These are phyloP conservation scores for Termitomyces sp. DNA, from an alignment of 768 basidiomycete species.

Conservation along the genomic window DNA sequence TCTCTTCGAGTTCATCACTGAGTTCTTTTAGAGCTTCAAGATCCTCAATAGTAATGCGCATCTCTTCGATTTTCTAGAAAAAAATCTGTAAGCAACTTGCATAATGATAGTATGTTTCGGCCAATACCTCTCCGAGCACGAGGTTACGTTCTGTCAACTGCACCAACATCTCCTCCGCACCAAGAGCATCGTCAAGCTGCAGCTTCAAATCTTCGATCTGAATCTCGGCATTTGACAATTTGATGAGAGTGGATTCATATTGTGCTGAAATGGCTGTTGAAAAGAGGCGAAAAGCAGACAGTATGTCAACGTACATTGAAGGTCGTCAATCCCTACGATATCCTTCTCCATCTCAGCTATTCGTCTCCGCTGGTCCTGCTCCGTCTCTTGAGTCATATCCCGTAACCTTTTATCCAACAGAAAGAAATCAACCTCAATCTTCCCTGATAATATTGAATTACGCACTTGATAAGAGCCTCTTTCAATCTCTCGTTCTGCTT, in stretches of 20 bases:
- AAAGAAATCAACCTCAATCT: not conserved
- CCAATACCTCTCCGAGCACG: constrained; percentile 77
- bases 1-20: constrained; percentile 96
- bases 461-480: constrained; percentile 83
- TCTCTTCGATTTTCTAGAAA: constrained; percentile 93
- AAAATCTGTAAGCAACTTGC: not conserved
- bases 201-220: constrained; percentile 92
- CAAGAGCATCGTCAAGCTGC: constrained; percentile 92
- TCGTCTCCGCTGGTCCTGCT: constrained; percentile 75
- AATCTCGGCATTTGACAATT: constrained; percentile 82
- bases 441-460: not conserved
- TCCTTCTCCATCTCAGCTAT: constrained; percentile 92
- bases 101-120: not conserved
- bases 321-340: constrained; percentile 67
- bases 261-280: constrained; percentile 44
- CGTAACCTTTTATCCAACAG: constrained; percentile 63
- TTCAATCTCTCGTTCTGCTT: constrained; percentile 96
- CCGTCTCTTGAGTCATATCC: constrained; percentile 85
- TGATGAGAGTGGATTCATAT: constrained; percentile 76
- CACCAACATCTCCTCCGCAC: constrained; percentile 95
- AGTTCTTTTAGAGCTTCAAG: constrained; percentile 94
- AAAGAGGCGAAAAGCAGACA: not conserved
- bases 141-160: constrained; percentile 94
- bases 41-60: constrained; percentile 94
- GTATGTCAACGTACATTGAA: constrained; percentile 55